Base-by-base conservation (phyloP, 768 basidiomycete species). In the Lepiota venenata region DNA sequence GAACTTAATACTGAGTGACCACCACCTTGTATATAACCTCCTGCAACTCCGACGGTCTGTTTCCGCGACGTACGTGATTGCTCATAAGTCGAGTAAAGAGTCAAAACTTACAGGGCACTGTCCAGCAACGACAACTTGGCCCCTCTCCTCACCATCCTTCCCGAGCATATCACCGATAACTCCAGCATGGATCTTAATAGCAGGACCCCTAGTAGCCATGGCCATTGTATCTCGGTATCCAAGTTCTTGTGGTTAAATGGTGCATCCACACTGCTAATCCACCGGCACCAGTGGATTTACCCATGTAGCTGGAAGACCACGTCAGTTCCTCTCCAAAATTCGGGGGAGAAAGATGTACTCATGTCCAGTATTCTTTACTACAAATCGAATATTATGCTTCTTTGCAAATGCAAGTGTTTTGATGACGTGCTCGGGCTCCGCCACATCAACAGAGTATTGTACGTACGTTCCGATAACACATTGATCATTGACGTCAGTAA, bases 11-110 rank as follows among this genome's bases (percentile, higher is more conserved):
- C 58, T 5, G 56, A 63, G 40, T 67, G 72, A 0, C 76, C 74
- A 15, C 70, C 75, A 3, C 76, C 67, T 56, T 66, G 62, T n/a
- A 69, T 53, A 64, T 72, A 77, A n/a, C 74, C 75, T 16, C 73
- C 74, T 16, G 68, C 64, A 46, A 71, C 65, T 37, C 73, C 74
- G 7, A 77, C 61, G 11, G 72, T 68, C 48, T 71, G 58, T 65
- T 56, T 14, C 12, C 25, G 1, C 25, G 1, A 32, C 21, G 16
- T 37, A 7, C 38, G 41, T 41, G 9, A 27, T n/a, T n/a, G n/a
- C n/a, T n/a, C n/a, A n/a, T 22, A 44, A 15, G 14, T 12, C 4
- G 6, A 39, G 4, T 14, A 7, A 21, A 47, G n/a, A n/a, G n/a
- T n/a, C n/a, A n/a, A n/a, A n/a, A n/a, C 57, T 39, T 51, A 61